Evolutionary conservation across 139 green algal species (phyloP).

Genomic region (Chlamydomonas eustigma): DNA sequence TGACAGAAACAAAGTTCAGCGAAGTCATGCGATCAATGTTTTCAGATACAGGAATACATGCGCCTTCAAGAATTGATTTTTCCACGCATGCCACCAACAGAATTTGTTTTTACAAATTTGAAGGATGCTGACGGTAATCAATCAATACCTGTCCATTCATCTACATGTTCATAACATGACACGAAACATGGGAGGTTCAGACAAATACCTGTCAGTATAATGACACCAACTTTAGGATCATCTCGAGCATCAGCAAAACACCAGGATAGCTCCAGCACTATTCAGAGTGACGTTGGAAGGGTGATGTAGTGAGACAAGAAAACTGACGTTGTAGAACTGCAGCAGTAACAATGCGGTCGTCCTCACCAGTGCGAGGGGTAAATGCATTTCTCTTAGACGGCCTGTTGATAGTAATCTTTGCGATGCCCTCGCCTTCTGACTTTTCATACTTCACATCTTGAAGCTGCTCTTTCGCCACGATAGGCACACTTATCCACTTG

Average conservation of each 20-base stretch:
- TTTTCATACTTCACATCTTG: constrained; percentile 88
- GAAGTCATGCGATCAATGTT: too few relatives aligned
- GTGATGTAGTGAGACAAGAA: background rate
- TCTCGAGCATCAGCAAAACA: constrained; percentile 89
- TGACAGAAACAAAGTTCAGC: too few relatives aligned
- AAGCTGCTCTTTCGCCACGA: constrained; percentile 54
- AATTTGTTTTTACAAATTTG: too few relatives aligned
- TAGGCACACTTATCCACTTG: constrained; percentile 48
- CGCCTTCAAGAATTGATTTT: too few relatives aligned
- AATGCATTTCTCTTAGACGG: constrained; percentile 94
- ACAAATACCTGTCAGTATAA: constrained; percentile 87
- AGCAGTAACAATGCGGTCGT: background rate
- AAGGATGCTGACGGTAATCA: too few relatives aligned
- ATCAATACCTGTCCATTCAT: too few relatives aligned
- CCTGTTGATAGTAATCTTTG: constrained; percentile 95
- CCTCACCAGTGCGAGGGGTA: constrained; percentile 75
- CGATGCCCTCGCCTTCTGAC: constrained; percentile 76
- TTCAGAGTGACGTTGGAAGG: background rate
- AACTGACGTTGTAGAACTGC: background rate
- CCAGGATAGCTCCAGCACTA: constrained; percentile 81
- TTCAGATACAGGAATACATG: too few relatives aligned
- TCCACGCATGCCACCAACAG: too few relatives aligned
- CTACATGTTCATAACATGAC: too few relatives aligned
- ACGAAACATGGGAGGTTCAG: too few relatives aligned
- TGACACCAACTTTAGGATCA: constrained; percentile 81